Evolutionary conservation across 2,329 filamentous ascomycete genomes (phyloP).

Genomic region (Aspergillus fructus): DNA sequence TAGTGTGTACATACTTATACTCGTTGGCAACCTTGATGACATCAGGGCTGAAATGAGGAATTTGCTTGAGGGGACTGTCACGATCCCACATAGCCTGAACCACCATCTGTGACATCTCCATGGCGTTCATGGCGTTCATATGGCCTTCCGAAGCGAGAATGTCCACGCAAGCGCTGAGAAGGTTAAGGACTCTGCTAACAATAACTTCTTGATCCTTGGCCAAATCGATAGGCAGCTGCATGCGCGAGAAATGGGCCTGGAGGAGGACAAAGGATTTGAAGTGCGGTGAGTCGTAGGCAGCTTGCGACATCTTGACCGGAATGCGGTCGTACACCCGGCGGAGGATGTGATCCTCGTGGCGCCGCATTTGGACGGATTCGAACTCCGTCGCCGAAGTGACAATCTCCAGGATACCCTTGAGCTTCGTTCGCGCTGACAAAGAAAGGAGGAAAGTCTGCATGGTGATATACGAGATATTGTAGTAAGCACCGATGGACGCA

Average conservation of each 20-base stretch:
- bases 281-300: constrained; percentile 86
- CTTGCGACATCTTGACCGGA: constrained; percentile 90
- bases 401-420: constrained; percentile 96
- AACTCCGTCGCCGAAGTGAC: constrained; percentile 96
- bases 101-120: constrained; percentile 99
- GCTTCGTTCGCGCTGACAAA: constrained; percentile 80
- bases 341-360: constrained; percentile 85
- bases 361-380: constrained; percentile 87
- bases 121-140: constrained; percentile 94
- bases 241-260: constrained; percentile 94
- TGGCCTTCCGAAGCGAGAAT: constrained; percentile 94
- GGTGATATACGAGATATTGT: constrained; percentile 98
- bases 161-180: constrained; percentile 90
- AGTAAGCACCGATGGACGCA: constrained; percentile 97
- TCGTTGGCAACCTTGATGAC: constrained; percentile 80
- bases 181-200: constrained; percentile 76
- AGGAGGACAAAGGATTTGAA: constrained; percentile 98
- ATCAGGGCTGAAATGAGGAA: constrained; percentile 86
- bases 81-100: constrained; percentile 99
- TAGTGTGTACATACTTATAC: constrained; percentile 60
- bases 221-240: constrained; percentile 93
- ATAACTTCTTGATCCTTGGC: constrained; percentile 94
- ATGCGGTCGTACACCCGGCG: constrained; percentile 91
- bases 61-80: constrained; percentile 94
- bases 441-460: constrained; percentile 99